phyloP scores from a whole-genome alignment of 2,329 filamentous ascomycete species.

The Hypocrella siamensis region DNA sequence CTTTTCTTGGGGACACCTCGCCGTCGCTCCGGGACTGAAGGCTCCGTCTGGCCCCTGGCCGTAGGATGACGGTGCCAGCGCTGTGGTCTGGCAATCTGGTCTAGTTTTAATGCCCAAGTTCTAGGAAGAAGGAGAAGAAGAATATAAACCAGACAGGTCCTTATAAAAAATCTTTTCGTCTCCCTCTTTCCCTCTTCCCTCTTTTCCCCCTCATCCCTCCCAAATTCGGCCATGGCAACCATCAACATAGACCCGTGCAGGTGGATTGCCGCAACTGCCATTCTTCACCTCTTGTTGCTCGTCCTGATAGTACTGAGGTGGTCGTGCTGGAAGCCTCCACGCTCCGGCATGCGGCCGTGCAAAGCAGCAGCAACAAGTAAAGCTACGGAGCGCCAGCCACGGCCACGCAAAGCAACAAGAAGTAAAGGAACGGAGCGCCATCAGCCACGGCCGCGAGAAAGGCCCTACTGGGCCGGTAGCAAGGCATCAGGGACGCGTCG shows the following conservation, averaged over 20 bases:
- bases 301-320: background rate
- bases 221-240: background rate
- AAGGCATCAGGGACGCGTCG: background rate
- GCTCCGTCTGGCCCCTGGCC: too few species aligned
- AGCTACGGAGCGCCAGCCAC: too few species aligned
- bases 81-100: too few species aligned
- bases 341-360: background rate
- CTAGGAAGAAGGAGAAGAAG: too few species aligned
- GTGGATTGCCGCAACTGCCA: background rate
- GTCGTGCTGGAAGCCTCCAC: too few species aligned
- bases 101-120: too few species aligned
- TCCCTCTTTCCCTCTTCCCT: too few species aligned
- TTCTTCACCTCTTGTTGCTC: background rate
- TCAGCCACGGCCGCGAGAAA: background rate
- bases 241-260: background rate
- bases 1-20: too few species aligned
- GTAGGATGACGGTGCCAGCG: too few species aligned
- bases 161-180: background rate
- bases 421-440: background rate
- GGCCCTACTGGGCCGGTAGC: background rate
- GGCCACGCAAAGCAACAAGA: too few species aligned
- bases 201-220: background rate
- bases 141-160: background rate
- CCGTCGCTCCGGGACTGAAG: too few species aligned
- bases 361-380: too few species aligned